Base-by-base conservation (phyloP, 139 green algal species). In the Tetradesmus obliquus region DNA sequence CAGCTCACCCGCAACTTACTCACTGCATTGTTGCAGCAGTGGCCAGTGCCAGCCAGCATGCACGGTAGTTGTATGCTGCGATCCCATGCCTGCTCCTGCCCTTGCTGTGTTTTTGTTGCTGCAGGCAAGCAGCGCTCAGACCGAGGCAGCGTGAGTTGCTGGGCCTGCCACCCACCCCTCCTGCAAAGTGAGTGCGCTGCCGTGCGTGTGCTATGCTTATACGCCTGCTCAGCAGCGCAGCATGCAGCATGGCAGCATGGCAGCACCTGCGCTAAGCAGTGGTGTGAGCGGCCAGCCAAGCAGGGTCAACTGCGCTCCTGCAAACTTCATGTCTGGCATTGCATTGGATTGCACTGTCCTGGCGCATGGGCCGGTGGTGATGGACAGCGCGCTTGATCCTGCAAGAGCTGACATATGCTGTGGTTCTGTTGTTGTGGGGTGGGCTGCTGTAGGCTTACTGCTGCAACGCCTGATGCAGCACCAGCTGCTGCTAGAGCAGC, bases 101-200 rank as follows among this genome's bases (percentile, higher is more conserved):
- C 58, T 24, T 58, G 79, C 45, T 58, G 51, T 85, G 80, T 5
- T 62, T n/a, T 3, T 2, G 3, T 57, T 62, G 8, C 54, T 88
- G 82, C 89, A 92, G 89, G 45, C 89, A 92, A 89, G 79, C 93
- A 79, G 22, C 69, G 15, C 55, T 91, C 57, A 79, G 55, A 66
- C 58, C 85, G 12, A 17, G 53, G 55, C 91, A 94, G 58, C 79
- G 94, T 13, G 90, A 92, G 83, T 89, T 95, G 51, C 85, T 94
- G n/a, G 94, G 94, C 10, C 60, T 95, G 24, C 89, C 94, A 2
- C 94, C 92, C 0, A 88, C 88, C 3, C 72, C 92, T 20, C 72
- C 92, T 2, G 58, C 89, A 5, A 93, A 92, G 93, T 95, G 71
- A 88, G 93, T 51, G 10, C 54, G 58, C 20, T 87, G 54, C 55